Evolutionary conservation across 768 basidiomycete genomes (phyloP), one percentile per base, ranked within the genome.

Genomic region (Tremella yokohamensis): DNA sequence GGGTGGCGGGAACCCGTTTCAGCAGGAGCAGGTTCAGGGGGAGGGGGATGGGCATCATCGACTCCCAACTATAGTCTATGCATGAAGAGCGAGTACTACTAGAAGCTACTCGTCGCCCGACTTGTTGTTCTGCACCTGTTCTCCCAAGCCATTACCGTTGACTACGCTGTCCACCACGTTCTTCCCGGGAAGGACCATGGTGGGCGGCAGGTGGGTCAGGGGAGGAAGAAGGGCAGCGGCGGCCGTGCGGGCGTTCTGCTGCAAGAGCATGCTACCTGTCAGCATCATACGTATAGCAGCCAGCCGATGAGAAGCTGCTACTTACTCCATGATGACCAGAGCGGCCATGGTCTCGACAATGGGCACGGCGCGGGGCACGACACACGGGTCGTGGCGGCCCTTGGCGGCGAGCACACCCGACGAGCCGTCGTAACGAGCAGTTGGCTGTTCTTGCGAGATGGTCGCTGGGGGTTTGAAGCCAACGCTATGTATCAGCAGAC

Each of bases 381-480:
- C 94, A 74, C 94, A 97, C 16, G 94, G 92, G 73, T 97, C 94
- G 78, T 98, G 94, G 53, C 96, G 83, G 12, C 96, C 96, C 29
- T 90, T 83, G 38, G 96, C 88, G 12, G 91, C 91, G 53, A 99
- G 83, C 39, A 82, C 83, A 22, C 96, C 96, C 1, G 84, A 80
- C 9, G 89, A 88, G 25, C 96, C 96, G 72, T 96, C 86, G 76
- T 99, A 99, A 76, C 89, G 87, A 11, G 87, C 90, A 22, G 96
- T 99, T 49, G 81, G 76, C 78, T 99, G 96, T 25, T 85, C 80
- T 75, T 89, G 91, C 20, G 91, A 89, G 75, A 99, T 99, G 55
- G 96, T 99, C 48, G 96, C 96, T 55, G 96, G 96, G 16, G 90
- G 90, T 79, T 99, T 99, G 84, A 99, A 99, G 9, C 88, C 93